Percentiles rank a stretch among this genome's conserved stretches.
Evolutionary conservation across 2,329 filamentous ascomycete species (phyloP).

Genomic region (Fusarium incarnatum): DNA sequence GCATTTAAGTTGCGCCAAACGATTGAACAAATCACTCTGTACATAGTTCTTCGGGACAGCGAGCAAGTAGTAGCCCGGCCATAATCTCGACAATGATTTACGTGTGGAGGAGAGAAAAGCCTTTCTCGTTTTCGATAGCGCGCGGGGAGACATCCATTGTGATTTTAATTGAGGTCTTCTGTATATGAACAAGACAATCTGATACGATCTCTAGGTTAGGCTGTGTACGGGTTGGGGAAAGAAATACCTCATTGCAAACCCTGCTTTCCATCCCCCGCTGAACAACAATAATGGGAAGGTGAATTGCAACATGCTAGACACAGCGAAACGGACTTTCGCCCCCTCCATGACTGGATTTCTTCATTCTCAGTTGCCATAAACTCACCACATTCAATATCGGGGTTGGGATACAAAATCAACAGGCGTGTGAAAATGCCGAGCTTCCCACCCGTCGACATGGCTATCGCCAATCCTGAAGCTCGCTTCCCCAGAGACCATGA

Average conservation of each 20-base stretch:
- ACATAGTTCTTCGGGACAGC: no score
- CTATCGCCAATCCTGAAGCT: constrained; percentile 28
- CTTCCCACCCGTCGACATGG: constrained; percentile 30
- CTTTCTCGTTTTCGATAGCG: background rate
- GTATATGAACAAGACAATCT: background rate
- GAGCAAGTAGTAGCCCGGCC: no score
- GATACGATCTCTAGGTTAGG: no score
- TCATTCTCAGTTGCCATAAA: background rate
- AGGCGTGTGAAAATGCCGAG: constrained; percentile 2
- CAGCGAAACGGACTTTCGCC: background rate
- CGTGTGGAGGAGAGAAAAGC: background rate
- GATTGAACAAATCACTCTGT: background rate
- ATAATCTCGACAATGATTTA: background rate
- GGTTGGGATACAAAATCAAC: background rate
- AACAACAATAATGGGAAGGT: background rate
- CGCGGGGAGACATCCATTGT: background rate
- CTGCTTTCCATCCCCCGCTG: background rate
- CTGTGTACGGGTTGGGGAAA: background rate
- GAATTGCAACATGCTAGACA: background rate
- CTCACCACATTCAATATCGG: background rate
- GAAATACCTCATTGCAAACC: background rate
- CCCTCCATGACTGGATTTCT: background rate
- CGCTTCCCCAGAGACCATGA: constrained; percentile 25
- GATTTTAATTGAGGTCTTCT: background rate
- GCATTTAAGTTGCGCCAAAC: background rate